Conservation (phyloP, 768 basidiomycete species). For the Coprinopsis cinerea region DNA sequence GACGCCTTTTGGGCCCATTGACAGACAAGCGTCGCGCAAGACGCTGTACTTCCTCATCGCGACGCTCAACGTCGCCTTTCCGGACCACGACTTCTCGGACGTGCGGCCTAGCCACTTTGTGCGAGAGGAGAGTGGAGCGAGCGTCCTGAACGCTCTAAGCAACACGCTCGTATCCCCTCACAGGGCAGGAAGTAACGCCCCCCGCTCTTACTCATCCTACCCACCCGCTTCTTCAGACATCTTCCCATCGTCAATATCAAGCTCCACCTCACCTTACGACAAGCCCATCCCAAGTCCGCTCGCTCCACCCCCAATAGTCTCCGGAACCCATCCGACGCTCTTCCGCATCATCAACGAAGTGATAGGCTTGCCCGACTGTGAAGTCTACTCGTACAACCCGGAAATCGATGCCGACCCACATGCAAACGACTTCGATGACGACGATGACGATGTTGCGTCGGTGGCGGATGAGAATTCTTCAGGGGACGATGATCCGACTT, state of each 20-base stretch:
- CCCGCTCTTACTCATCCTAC: conserved; percentile 83
- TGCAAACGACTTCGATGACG: conserved; percentile 72
- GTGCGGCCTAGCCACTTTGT: conserved; percentile 87
- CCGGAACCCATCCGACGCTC: conserved; percentile 83
- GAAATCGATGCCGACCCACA: conserved; percentile 95
- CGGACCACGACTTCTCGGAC: conserved; percentile 95
- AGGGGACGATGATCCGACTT: conserved; percentile 65
- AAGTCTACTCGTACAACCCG: conserved; percentile 91
- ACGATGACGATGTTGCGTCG: conserved; percentile 68
- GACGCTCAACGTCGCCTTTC: conserved; percentile 95
- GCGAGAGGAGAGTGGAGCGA: conserved; percentile 73
- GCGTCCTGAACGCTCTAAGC: conserved; percentile 79
- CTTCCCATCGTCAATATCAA: conserved; percentile 71
- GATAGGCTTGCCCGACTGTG: conserved; percentile 86
- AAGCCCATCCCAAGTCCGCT: conserved; percentile 56
- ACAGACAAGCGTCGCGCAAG: conserved; percentile 79
- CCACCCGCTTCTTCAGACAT: conserved; percentile 67
- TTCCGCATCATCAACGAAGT: conserved; percentile 86
- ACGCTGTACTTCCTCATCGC: conserved; percentile 95
- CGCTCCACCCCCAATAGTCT: conserved; percentile 65
- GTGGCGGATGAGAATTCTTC: conserved; percentile 63
- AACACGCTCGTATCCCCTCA: conserved; percentile 75
- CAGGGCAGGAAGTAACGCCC: conserved; percentile 57
- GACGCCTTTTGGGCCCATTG: conserved; percentile 88
- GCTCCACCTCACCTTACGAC: conserved; percentile 63